Conservation (phyloP, 83 land plant genomes). For the Isoetes engelmannii region DNA sequence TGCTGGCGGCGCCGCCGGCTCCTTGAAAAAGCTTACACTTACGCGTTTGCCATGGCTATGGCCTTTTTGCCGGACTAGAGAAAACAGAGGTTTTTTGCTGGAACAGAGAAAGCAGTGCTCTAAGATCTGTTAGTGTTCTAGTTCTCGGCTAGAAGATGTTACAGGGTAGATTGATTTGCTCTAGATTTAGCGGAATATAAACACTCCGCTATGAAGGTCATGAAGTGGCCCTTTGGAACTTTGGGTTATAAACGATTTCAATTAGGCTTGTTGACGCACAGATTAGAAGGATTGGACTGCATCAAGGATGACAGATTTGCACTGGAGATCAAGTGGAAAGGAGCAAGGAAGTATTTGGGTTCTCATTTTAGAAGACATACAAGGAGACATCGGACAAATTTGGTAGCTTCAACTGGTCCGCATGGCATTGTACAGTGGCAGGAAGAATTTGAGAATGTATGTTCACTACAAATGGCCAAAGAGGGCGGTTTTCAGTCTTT, state of each 20-base stretch:
- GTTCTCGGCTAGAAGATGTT: too few relatives aligned
- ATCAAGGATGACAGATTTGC: slow-evolving; percentile 15
- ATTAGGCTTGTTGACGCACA: slow-evolving; percentile 24
- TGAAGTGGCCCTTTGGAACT: slow-evolving; percentile 36
- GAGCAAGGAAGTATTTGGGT: slow-evolving; percentile 25
- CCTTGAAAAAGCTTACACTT: too few relatives aligned
- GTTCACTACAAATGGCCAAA: slow-evolving; percentile 20
- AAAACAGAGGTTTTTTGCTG: too few relatives aligned
- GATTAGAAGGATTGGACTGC: slow-evolving; percentile 25
- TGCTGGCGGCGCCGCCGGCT: too few relatives aligned
- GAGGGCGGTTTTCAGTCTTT: slow-evolving; percentile 27
- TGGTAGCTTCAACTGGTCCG: slow-evolving; percentile 5
- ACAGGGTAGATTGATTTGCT: too few relatives aligned
- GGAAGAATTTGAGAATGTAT: slow-evolving; percentile 31
- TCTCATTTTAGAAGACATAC: slow-evolving; percentile 28
- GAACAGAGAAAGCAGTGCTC: too few relatives aligned
- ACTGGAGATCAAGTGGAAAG: slow-evolving; percentile 40
- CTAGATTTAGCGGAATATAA: too few relatives aligned
- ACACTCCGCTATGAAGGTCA: slow-evolving; percentile 21
- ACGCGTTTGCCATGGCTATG: too few relatives aligned
- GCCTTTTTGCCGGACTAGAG: too few relatives aligned
- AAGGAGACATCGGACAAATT: slow-evolving; percentile 19
- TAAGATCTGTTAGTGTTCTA: too few relatives aligned
- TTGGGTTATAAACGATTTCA: slow-evolving; percentile 22
- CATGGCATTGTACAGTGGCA: slow-evolving; percentile 22